Conservation (phyloP, 2,329 filamentous ascomycete species). For the Westerdykella aurantiaca region DNA sequence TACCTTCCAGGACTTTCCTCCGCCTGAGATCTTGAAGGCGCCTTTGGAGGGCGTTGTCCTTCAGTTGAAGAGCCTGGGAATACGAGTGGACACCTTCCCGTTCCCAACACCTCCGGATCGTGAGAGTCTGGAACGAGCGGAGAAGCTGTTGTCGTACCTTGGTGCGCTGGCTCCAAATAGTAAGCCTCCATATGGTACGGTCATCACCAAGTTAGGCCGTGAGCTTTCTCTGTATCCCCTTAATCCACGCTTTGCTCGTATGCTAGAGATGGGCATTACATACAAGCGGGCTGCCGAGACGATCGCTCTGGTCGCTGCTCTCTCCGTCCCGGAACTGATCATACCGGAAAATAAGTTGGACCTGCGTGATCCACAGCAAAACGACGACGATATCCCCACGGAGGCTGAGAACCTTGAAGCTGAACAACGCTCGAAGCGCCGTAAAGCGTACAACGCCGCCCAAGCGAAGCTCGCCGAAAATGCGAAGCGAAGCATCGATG, state of each 20-base stretch:
- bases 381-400: slow-evolving; percentile 45
- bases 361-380: slow-evolving; percentile 45
- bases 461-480: slow-evolving; percentile 78
- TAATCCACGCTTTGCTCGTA: slow-evolving; percentile 83
- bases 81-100: slow-evolving; percentile 88
- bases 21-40: slow-evolving; percentile 84
- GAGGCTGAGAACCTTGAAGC: slow-evolving; percentile 68
- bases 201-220: slow-evolving; percentile 68
- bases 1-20: slow-evolving; percentile 78
- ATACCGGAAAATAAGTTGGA: slow-evolving; percentile 74
- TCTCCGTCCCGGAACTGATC: slow-evolving; percentile 86
- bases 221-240: slow-evolving; percentile 86
- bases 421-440: slow-evolving; percentile 59
- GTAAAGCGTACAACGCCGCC: slow-evolving; percentile 62
- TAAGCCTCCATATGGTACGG: slow-evolving; percentile 31
- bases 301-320: slow-evolving; percentile 77
- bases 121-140: slow-evolving; percentile 70
- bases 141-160: slow-evolving; percentile 79
- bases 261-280: slow-evolving; percentile 79
- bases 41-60: slow-evolving; percentile 86
- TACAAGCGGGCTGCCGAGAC: slow-evolving; percentile 80
- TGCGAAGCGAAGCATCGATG: slow-evolving; percentile 38
- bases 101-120: slow-evolving; percentile 87
- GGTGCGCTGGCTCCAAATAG: slow-evolving; percentile 69
- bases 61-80: slow-evolving; percentile 90